Conservation (phyloP, 805 yeast genomes). For the Tetrapisispora iriomotensis region DNA sequence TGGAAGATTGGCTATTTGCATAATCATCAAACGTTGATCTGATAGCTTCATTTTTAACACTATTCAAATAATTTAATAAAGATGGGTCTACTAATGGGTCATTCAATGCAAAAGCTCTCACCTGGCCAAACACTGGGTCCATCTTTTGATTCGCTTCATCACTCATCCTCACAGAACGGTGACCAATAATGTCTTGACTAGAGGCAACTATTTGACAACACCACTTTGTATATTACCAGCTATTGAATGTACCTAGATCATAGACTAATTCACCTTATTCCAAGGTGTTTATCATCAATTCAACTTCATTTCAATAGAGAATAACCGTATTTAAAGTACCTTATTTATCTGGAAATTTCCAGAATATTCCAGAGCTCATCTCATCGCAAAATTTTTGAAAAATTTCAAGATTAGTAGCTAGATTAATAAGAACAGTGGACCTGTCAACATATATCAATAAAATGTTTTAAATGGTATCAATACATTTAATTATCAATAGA, state of each 20-base stretch:
- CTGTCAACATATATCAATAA: no score
- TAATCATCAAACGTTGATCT: conserved; percentile 10
- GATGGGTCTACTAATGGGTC: conserved; percentile 20
- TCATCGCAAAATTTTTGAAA: no score
- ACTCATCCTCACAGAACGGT: no score
- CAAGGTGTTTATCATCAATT: no score
- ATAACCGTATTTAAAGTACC: no score
- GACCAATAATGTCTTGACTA: no score
- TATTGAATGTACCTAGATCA: no score
- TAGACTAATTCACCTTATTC: no score
- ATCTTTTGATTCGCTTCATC: neutral
- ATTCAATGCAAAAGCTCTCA: conserved; percentile 19
- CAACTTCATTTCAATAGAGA: no score
- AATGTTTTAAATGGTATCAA: neutral
- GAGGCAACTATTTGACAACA: no score
- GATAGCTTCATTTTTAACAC: conserved; percentile 24
- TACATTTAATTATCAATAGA: neutral
- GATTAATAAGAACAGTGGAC: no score
- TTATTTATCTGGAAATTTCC: neutral
- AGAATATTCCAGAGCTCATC: conserved; percentile 1
- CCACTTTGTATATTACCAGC: no score
- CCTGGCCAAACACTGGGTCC: conserved; percentile 26
- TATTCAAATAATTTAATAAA: conserved; percentile 16
- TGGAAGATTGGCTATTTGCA: neutral
- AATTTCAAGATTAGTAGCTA: neutral